Evolutionary conservation across 2,329 filamentous ascomycete genomes (phyloP).

Genomic region (Fusarium xylarioides): DNA sequence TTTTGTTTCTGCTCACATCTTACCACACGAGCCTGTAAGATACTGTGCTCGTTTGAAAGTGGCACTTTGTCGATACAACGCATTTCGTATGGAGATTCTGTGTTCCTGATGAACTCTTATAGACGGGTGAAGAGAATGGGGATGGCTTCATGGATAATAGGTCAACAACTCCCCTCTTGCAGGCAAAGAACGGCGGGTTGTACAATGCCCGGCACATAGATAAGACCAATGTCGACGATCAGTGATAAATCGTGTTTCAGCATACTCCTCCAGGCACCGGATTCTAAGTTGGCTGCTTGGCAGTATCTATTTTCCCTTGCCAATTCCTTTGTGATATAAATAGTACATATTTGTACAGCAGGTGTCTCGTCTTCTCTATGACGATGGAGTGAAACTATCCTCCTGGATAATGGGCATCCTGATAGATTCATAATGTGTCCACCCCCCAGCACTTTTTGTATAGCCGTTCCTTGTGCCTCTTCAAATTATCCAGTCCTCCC

Average conservation of each 20-base stretch:
- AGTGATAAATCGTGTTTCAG: neutral
- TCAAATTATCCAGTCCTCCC: conserved; percentile 66
- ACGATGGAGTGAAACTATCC: neutral
- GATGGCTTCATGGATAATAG: neutral
- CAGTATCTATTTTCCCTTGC: conserved; percentile 2
- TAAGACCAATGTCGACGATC: conserved; percentile 14
- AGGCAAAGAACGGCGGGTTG: conserved; percentile 8
- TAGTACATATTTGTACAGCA: conserved; percentile 25
- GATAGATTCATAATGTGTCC: neutral
- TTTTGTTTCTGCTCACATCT: neutral
- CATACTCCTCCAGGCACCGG: neutral
- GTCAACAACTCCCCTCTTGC: conserved; percentile 22
- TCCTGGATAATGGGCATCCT: neutral
- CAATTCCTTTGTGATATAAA: conserved; percentile 9
- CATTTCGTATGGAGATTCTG: neutral
- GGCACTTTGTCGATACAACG: neutral
- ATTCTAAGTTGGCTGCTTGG: neutral
- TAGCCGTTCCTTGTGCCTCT: conserved; percentile 54
- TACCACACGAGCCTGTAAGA: neutral
- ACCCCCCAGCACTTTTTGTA: conserved; percentile 45
- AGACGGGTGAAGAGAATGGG: conserved; percentile 4
- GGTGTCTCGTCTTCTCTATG: neutral
- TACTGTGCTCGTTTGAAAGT: neutral
- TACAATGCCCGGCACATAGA: conserved; percentile 25
- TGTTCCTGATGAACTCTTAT: conserved; percentile 6